A percentile compares a stretch with the other conserved stretches of the same genome.
Evolutionary conservation across 805 yeast species (phyloP).

Genomic region (Schwanniomyces polymorphus): DNA sequence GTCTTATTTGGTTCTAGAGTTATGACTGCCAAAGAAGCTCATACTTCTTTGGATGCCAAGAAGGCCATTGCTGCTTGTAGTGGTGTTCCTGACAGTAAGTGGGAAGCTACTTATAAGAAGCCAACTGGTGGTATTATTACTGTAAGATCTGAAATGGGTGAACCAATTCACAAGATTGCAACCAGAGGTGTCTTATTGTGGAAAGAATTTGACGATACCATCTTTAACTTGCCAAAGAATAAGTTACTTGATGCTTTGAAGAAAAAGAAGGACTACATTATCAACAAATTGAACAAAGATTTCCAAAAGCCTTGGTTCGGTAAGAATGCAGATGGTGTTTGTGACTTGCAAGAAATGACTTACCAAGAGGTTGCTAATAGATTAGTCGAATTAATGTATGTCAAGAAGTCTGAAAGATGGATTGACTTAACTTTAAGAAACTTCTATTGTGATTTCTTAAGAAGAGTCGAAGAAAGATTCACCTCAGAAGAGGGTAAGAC

Average conservation of each 20-base stretch:
- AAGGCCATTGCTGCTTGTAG: slow-evolving; percentile 84
- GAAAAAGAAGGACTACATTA: slow-evolving; percentile 84
- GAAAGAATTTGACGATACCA: slow-evolving; percentile 95
- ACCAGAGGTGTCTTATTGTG: slow-evolving; percentile 97
- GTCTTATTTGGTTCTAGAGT: slow-evolving; percentile 93
- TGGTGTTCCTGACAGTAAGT: slow-evolving; percentile 84
- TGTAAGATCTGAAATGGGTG: slow-evolving; percentile 99
- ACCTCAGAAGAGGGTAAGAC: slow-evolving; percentile 49
- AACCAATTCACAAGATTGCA: slow-evolving; percentile 97
- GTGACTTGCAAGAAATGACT: slow-evolving; percentile 94
- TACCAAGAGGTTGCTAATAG: slow-evolving; percentile 88
- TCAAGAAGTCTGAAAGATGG: slow-evolving; percentile 79
- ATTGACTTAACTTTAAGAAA: slow-evolving; percentile 83
- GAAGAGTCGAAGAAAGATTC: slow-evolving; percentile 97
- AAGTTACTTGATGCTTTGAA: slow-evolving; percentile 78
- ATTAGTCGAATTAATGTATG: slow-evolving; percentile 84
- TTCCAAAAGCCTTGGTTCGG: slow-evolving; percentile 99
- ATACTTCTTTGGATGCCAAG: slow-evolving; percentile 92
- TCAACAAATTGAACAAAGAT: slow-evolving; percentile 83
- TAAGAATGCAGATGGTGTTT: slow-evolving; percentile 69
- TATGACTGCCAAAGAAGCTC: slow-evolving; percentile 96
- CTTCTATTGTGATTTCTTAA: slow-evolving; percentile 81
- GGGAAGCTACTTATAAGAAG: slow-evolving; percentile 94
- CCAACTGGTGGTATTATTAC: slow-evolving; percentile 97
- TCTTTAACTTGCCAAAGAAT: slow-evolving; percentile 87